A percentile compares a stretch with the other conserved stretches of the same genome.
Conservation (phyloP, 805 yeast genomes). For the Saccharomycopsis javanensis region DNA sequence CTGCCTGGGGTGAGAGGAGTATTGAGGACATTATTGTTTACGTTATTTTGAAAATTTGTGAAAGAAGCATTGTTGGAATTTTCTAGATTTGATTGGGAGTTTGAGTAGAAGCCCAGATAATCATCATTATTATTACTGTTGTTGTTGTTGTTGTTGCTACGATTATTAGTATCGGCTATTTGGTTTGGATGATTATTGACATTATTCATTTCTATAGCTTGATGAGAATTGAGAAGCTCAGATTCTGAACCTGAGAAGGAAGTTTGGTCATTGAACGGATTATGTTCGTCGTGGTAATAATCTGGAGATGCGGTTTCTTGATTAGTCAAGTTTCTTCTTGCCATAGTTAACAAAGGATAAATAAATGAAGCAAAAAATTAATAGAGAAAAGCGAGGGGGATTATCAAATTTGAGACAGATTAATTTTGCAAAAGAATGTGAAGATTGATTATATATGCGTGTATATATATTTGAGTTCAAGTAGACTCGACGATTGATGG, state of each 20-base stretch:
- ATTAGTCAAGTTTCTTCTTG: slow-evolving; percentile 25
- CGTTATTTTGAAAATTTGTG: slow-evolving; percentile 19
- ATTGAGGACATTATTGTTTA: slow-evolving; percentile 72
- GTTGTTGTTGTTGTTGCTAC: slow-evolving; percentile 3
- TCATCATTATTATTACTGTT: slow-evolving; percentile 23
- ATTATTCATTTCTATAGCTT: slow-evolving; percentile 4
- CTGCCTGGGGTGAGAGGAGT: slow-evolving; percentile 17
- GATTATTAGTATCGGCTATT: slow-evolving; percentile 3
- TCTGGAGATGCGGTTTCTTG: slow-evolving; percentile 23
- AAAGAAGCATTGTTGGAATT: slow-evolving; percentile 23
- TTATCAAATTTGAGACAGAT: too few relatives aligned
- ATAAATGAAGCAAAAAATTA: background rate
- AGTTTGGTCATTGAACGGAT: slow-evolving; percentile 23
- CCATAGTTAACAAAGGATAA: slow-evolving; percentile 20
- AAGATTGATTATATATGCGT: too few relatives aligned
- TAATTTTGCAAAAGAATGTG: too few relatives aligned
- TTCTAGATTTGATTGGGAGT: slow-evolving; percentile 21
- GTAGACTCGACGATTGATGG: too few relatives aligned
- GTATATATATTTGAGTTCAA: too few relatives aligned
- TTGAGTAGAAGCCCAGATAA: slow-evolving; percentile 33
- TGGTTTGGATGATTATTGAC: slow-evolving; percentile 7
- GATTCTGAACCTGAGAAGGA: slow-evolving; percentile 17
- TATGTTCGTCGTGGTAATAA: slow-evolving; percentile 24
- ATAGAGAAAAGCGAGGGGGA: background rate
- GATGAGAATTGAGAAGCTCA: background rate